Evolutionary conservation across 345 rosid genomes (phyloP), one percentile per base, ranked within the genome.

Genomic region (Salix koriyanagi): DNA sequence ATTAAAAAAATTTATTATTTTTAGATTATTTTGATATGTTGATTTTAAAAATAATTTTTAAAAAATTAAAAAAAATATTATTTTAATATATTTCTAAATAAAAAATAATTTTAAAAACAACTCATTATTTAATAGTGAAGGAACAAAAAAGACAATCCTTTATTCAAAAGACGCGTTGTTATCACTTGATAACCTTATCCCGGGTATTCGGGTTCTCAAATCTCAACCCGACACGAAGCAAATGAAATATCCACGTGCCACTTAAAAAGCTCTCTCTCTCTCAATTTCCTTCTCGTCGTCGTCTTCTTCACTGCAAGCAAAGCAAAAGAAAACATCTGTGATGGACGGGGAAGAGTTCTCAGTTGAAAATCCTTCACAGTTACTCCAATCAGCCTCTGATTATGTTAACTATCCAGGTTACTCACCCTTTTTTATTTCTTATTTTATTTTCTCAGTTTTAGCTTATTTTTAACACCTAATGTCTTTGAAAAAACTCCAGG

Each of bases 351-450:
- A 80, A 67, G 88, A 88, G 4, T 77, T 69, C 83, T 81, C 89
- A 21, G 74, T 87, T 81, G 90, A 82, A 68, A 91, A 93, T 87
- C 82, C 90, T 16, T 67, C 86, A 76, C 89, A 82, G 85, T 73
- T 93, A 70, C 90, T 95, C 71, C 88, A 88, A 44, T 81, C 89
- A 25, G 98, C 96, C 80, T 82, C 91, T 67, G 94, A 91, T 75
- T 96, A 93, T 79, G 96, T 91, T 6, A 15, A 80, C 77, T 84
- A 86, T 73, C 94, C 97, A 7, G 98, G 97, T 89, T 67, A 34
- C 19, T 4, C 41, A 4, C 2, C 7, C 6, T 19, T 14, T 4
- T 26, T 32, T 12, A 9, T 11, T 37, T 39, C 61, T 5, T 58
- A 41, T 13, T 36, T 16, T 42, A 5, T 54, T 48, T 19, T 5